phyloP scores from a whole-genome alignment of 345 rosid species.

The Nasturtium officinale region DNA sequence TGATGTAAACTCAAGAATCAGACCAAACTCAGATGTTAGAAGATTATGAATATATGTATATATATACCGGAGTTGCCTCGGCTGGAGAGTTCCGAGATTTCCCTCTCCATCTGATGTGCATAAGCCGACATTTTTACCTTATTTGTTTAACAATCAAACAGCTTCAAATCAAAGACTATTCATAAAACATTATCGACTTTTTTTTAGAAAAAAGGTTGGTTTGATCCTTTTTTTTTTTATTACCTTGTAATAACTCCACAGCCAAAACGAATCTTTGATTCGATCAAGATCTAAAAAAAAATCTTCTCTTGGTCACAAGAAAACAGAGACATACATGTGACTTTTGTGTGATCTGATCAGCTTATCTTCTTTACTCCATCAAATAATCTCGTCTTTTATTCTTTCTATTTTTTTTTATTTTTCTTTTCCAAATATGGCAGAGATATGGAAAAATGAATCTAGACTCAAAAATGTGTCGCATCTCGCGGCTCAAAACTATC shows the following conservation, averaged over 20 bases:
- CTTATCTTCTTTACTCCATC: conserved; percentile 28
- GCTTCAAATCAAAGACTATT: not conserved
- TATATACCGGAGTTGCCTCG: conserved; percentile 69
- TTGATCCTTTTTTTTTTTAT: not conserved
- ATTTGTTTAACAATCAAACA: not conserved
- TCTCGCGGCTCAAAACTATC: not conserved
- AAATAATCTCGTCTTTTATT: not conserved
- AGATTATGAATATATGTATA: not conserved
- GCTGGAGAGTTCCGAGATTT: conserved; percentile 66
- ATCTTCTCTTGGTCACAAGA: conserved; percentile 26
- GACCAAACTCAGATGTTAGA: conserved; percentile 7
- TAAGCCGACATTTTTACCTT: conserved; percentile 63
- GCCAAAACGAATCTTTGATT: conserved; percentile 21
- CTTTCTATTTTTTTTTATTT: not conserved
- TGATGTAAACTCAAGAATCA: not conserved
- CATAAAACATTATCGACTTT: not conserved
- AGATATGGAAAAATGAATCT: not conserved
- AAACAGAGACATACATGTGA: conserved; percentile 34
- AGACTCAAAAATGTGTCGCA: not conserved
- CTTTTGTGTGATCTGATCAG: conserved; percentile 15
- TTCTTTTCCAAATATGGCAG: conserved; percentile 4
- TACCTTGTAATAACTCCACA: not conserved
- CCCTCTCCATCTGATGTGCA: conserved; percentile 75
- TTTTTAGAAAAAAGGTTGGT: not conserved
- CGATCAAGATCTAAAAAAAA: conserved; percentile 23